Evolutionary conservation across 768 basidiomycete genomes (phyloP), one percentile per base, ranked within the genome.

Genomic region (Mycena olivaceomarginata): DNA sequence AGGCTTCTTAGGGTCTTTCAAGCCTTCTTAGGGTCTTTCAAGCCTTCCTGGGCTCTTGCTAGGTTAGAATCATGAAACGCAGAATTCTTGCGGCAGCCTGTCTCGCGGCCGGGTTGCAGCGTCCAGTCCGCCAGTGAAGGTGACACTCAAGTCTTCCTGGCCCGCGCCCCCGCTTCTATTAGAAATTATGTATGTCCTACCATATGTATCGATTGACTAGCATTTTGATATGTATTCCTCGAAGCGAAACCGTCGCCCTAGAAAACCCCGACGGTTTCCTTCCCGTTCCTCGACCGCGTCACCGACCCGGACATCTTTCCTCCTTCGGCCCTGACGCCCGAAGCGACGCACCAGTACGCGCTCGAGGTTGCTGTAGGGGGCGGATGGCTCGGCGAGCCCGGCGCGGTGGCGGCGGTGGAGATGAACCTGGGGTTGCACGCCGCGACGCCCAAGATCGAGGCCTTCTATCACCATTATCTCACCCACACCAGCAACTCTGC

Each of bases 361-460:
- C 82, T 96, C 13, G 84, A 93, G 68, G 83, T 91, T 16, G 90
- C 92, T 0, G 82, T 89, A 16, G 77, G 88, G 1, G 84, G 87
- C 57, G 91, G 90, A 0, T 85, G 91, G 48, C 83, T 95, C 5
- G 83, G 87, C 2, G 88, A 90, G 37, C 86, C 90, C 0, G 91
- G 90, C 5, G 85, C 90, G 0, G 80, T 92, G 16, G 89, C 91
- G 39, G 87, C 91, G 1, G 91, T 97, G 15, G 89, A 96, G 77
- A 90, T 94, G 84, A 92, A 92, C 62, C 89, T 99, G 37, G 94
- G 93, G 0, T 87, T 98, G 69, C 96, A 98, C 79, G 91, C 94
- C 4, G 90, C 94, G 9, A 92, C 92, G 0, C 97, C 98, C 0
- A 94, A 93, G 81, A 90, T 99, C 39, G 93, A 96, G 74, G 97